A percentile compares a stretch with the other conserved stretches of the same genome.
Conservation (phyloP, 2,329 filamentous ascomycete genomes). For the Catunica adiposa region DNA sequence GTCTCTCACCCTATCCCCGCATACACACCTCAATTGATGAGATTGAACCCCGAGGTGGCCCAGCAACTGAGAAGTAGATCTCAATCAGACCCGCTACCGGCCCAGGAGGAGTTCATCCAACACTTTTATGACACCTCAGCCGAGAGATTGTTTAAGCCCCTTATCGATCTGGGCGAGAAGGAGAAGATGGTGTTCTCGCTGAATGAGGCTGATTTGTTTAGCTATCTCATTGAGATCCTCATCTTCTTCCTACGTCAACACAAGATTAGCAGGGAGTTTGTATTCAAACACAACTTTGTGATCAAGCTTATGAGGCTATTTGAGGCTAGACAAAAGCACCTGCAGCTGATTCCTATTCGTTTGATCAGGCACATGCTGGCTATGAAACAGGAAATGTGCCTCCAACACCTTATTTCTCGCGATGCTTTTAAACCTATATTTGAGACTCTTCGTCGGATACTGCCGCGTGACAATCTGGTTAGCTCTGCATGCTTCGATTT, state of each 20-base stretch:
- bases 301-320: conserved; percentile 70
- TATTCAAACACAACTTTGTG: conserved; percentile 62
- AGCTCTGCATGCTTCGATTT: conserved; percentile 89
- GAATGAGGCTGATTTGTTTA: conserved; percentile 77
- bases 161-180: conserved; percentile 61
- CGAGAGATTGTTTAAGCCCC: conserved; percentile 67
- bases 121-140: conserved; percentile 84
- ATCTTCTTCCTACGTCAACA: conserved; percentile 90
- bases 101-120: conserved; percentile 72
- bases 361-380: conserved; percentile 80
- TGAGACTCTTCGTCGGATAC: conserved; percentile 65
- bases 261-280: conserved; percentile 74
- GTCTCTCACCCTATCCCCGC: conserved; percentile 20
- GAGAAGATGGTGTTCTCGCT: conserved; percentile 55
- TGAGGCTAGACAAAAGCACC: conserved; percentile 69
- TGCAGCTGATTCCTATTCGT: conserved; percentile 86
- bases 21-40: conserved; percentile 19
- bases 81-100: conserved; percentile 37
- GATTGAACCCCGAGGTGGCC: conserved; percentile 12
- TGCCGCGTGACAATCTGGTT: conserved; percentile 82
- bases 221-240: conserved; percentile 79
- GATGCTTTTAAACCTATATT: conserved; percentile 71
- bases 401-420: conserved; percentile 66
- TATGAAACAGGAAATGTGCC: conserved; percentile 81
- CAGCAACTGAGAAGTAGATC: conserved; percentile 28